These are phyloP conservation scores for Neopestalotiopsis clavispora DNA, from an alignment of 2,329 filamentous ascomycete species.

Conservation along the genomic window DNA sequence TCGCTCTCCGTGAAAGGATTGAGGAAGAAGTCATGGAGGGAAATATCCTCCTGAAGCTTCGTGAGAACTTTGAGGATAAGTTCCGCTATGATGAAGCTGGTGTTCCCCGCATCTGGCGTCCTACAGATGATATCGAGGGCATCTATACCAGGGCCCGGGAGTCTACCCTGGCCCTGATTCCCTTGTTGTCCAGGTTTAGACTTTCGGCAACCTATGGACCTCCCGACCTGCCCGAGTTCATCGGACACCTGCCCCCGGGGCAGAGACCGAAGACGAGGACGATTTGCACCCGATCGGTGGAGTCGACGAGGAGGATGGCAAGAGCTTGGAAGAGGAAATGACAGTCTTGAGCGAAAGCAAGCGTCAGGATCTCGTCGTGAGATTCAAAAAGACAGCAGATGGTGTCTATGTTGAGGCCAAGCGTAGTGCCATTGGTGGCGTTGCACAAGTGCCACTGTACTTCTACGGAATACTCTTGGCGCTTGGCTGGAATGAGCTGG, in stretches of 20 bases:
- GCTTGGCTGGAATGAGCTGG: conserved; percentile 98
- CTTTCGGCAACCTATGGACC: conserved; percentile 74
- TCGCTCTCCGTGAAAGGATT: conserved; percentile 84
- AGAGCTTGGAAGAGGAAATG: conserved; percentile 95
- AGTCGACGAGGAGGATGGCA: conserved; percentile 92
- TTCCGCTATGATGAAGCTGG: conserved; percentile 97
- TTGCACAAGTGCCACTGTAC: conserved; percentile 91
- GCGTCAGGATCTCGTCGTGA: conserved; percentile 85
- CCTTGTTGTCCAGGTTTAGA: conserved; percentile 83
- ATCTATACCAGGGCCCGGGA: conserved; percentile 91
- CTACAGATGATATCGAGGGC: conserved; percentile 95
- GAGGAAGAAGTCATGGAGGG: conserved; percentile 99
- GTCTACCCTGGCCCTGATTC: conserved; percentile 88
- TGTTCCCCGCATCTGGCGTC: conserved; percentile 95
- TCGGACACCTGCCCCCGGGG: conserved; percentile 79
- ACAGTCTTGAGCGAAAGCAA: conserved; percentile 90
- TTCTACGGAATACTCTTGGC: conserved; percentile 90
- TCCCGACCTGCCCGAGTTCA: conserved; percentile 83
- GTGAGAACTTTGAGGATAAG: conserved; percentile 99
- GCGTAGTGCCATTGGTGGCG: conserved; percentile 91
- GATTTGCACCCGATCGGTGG: conserved; percentile 89
- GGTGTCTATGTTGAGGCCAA: conserved; percentile 98
- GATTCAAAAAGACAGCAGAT: conserved; percentile 98
- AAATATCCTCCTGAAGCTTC: conserved; percentile 91
- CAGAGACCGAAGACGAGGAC: conserved; percentile 84